Conservation (phyloP, 2,329 filamentous ascomycete genomes). For the Pseudogymnoascus sp. region DNA sequence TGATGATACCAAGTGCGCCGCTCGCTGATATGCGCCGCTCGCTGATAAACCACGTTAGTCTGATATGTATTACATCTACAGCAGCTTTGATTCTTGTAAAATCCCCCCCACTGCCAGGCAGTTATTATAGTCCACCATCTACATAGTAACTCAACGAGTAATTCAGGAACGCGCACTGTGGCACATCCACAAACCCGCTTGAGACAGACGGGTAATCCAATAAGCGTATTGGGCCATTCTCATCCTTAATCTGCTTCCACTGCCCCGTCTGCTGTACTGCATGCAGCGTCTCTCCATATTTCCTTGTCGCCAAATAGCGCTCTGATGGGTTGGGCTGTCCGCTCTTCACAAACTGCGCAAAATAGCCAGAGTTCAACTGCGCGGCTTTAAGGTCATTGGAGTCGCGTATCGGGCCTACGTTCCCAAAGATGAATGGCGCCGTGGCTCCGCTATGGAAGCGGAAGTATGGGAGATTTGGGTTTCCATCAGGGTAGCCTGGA, state of each 20-base stretch:
- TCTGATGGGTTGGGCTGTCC: slow-evolving; percentile 40
- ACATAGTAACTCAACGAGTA: slow-evolving; percentile 37
- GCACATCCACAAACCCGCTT: slow-evolving; percentile 37
- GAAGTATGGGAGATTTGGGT: slow-evolving; percentile 46
- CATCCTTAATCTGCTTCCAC: slow-evolving; percentile 34
- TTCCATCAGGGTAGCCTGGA: slow-evolving; percentile 36
- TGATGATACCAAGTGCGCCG: too few species aligned
- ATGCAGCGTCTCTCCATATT: slow-evolving; percentile 37
- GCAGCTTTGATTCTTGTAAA: background rate
- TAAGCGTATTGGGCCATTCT: slow-evolving; percentile 35
- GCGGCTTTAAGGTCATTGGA: slow-evolving; percentile 37
- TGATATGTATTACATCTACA: background rate
- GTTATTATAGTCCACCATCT: slow-evolving; percentile 16
- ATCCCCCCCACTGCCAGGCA: background rate
- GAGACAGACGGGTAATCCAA: slow-evolving; percentile 39
- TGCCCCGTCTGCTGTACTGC: slow-evolving; percentile 34
- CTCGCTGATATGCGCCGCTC: too few species aligned
- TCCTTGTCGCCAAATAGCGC: slow-evolving; percentile 37
- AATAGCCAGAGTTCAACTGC: slow-evolving; percentile 41
- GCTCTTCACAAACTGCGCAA: slow-evolving; percentile 39
- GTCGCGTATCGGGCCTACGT: slow-evolving; percentile 35
- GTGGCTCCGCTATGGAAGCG: slow-evolving; percentile 43
- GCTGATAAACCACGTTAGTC: too few species aligned
- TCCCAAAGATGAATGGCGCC: slow-evolving; percentile 41
- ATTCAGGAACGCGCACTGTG: slow-evolving; percentile 41